Evolutionary conservation across 495 filamentous ascomycete species (phyloP).

Genomic region (Hypoxylon intermedium): DNA sequence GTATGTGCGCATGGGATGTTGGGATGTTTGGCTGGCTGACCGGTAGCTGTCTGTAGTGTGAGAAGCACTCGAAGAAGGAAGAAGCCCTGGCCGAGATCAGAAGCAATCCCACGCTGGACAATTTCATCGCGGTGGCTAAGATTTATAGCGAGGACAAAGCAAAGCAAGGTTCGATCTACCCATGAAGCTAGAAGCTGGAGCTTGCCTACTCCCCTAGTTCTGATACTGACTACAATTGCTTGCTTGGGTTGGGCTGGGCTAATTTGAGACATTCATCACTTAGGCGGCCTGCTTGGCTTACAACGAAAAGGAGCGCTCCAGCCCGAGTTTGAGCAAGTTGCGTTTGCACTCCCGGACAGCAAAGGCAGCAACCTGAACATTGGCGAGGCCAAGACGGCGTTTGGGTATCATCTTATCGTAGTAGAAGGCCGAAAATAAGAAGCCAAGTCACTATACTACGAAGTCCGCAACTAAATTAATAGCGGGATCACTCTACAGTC

Average conservation of each 20-base stretch:
- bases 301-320: constrained; percentile 78
- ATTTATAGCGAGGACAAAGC: constrained; percentile 92
- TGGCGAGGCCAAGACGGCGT: constrained; percentile 80
- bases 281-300: constrained; percentile 84
- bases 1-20: no score
- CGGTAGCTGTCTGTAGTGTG: constrained; percentile 65
- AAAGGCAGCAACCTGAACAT: constrained; percentile 77
- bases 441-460: constrained; percentile 26
- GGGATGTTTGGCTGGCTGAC: no score
- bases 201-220: background rate
- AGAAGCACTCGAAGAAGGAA: constrained; percentile 88
- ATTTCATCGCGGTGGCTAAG: constrained; percentile 88
- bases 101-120: constrained; percentile 63
- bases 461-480: background rate
- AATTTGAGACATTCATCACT: constrained; percentile 4
- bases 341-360: constrained; percentile 78
- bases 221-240: background rate
- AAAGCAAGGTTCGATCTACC: constrained; percentile 68
- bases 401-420: constrained; percentile 96
- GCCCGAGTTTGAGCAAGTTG: constrained; percentile 78
- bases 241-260: background rate
- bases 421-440: constrained; percentile 58
- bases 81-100: constrained; percentile 80
- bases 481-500: constrained; percentile 2
- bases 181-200: no score